phyloP scores from a whole-genome alignment of 2,329 filamentous ascomycete species.

The Diaporthe citrichinensis region DNA sequence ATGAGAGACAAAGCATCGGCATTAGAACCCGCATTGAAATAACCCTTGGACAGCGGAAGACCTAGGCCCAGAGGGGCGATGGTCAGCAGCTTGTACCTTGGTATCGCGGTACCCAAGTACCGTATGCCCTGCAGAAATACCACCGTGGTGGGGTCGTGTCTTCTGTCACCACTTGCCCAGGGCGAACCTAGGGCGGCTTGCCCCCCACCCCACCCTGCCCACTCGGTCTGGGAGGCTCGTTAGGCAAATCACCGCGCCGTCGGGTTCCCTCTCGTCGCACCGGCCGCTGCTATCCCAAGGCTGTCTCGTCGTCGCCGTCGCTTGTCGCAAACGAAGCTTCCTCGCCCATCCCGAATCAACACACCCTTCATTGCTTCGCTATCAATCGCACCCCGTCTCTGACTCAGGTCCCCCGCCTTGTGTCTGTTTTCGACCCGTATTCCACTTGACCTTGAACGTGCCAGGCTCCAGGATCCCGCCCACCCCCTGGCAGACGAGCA shows the following conservation, averaged over 20 bases:
- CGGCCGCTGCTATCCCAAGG: conserved; percentile 30
- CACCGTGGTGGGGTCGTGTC: conserved; percentile 23
- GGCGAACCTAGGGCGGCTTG: conserved; percentile 1
- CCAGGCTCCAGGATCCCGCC: background rate
- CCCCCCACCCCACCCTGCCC: conserved; percentile 24
- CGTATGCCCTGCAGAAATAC: conserved; percentile 25
- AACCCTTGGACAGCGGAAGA: conserved; percentile 18
- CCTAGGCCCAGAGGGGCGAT: conserved; percentile 16
- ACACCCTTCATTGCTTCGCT: background rate
- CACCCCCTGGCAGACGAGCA: conserved; percentile 17
- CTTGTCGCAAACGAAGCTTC: conserved; percentile 13
- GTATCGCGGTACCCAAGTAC: conserved; percentile 15
- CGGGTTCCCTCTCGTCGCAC: conserved; percentile 23
- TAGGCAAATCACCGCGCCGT: conserved; percentile 33
- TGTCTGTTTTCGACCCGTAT: background rate
- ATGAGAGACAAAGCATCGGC: conserved; percentile 7
- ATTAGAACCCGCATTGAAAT: background rate
- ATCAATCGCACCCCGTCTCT: background rate
- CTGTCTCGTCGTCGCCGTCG: conserved; percentile 19
- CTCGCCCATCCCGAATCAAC: conserved; percentile 3
- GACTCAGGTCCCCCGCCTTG: background rate
- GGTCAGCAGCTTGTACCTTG: background rate
- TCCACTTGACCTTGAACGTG: background rate
- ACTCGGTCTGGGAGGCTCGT: conserved; percentile 32
- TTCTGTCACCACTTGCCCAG: conserved; percentile 15